Conservation (phyloP, 352 stramenopile species). For the Bremia lactucae region DNA sequence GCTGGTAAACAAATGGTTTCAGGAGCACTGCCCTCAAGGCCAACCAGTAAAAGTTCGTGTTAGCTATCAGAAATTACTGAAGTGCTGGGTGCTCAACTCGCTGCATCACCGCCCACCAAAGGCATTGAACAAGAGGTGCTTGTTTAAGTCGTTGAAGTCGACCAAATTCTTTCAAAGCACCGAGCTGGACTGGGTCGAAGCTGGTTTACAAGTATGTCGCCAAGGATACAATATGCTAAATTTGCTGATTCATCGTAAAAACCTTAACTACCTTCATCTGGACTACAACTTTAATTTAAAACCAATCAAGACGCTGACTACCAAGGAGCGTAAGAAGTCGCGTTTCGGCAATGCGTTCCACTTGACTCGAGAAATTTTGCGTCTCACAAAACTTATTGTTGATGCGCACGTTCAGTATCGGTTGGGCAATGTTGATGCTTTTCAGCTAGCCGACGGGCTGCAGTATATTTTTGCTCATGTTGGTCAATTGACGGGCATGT, state of each 20-base stretch:
- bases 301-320: constrained; percentile 99
- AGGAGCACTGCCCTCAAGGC: constrained; percentile 96
- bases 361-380: constrained; percentile 96
- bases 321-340: constrained; percentile 99
- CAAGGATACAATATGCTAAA: constrained; percentile 99
- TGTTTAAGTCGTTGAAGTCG: constrained; percentile 98
- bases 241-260: constrained; percentile 98
- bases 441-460: constrained; percentile 97
- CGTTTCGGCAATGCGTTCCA: constrained; percentile 94
- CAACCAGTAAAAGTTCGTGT: constrained; percentile 99
- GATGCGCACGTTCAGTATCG: constrained; percentile 99
- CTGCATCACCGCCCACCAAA: constrained; percentile 90
- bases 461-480: constrained; percentile 99
- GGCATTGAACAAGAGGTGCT: constrained; percentile 94
- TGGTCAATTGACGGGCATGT: constrained; percentile 99
- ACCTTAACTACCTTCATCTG: constrained; percentile 99
- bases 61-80: constrained; percentile 99
- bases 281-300: constrained; percentile 99
- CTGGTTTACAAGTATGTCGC: constrained; percentile 94
- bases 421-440: constrained; percentile 98
- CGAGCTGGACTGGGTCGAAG: constrained; percentile 98
- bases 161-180: constrained; percentile 99
- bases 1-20: constrained; percentile 98
- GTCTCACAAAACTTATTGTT: constrained; percentile 98
- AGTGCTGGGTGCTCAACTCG: constrained; percentile 99